A percentile compares a stretch with the other conserved stretches of the same genome.
These are phyloP conservation scores for Trypanosoma boissoni DNA, from an alignment of 208 protist species.

Conservation along the genomic window DNA sequence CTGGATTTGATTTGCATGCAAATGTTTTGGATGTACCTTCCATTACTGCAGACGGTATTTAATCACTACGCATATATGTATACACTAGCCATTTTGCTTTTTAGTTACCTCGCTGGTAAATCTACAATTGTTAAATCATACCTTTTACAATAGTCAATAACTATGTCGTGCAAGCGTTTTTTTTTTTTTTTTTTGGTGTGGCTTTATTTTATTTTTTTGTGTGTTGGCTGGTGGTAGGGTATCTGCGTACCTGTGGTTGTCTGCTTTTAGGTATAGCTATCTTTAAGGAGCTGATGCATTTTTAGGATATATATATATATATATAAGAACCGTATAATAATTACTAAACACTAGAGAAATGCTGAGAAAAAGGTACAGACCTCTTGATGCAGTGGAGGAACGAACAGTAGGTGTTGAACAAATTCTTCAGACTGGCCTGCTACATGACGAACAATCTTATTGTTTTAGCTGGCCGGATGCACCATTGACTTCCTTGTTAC, in stretches of 20 bases:
- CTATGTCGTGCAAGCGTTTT: slow-evolving; percentile 1
- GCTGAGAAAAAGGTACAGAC: slow-evolving; percentile 65
- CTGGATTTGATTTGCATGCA: slow-evolving; percentile 58
- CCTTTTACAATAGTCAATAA: background rate
- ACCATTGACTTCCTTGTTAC: slow-evolving; percentile 30
- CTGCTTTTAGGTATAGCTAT: slow-evolving; percentile 1
- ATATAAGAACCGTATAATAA: background rate
- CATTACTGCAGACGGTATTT: slow-evolving; percentile 89
- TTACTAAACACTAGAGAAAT: slow-evolving; percentile 4
- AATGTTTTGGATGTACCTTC: slow-evolving; percentile 82
- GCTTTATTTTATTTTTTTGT: slow-evolving; percentile 23
- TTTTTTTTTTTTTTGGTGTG: slow-evolving; percentile 13
- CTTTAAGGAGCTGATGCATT: background rate
- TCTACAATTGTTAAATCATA: too few species aligned
- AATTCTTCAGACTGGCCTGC: slow-evolving; percentile 38
- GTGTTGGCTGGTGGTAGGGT: too few species aligned
- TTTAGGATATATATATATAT: background rate
- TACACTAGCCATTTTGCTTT: too few species aligned
- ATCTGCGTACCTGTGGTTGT: too few species aligned
- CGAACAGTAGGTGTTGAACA: slow-evolving; percentile 46
- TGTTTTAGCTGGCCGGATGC: slow-evolving; percentile 83
- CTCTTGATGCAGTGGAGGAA: slow-evolving; percentile 75
- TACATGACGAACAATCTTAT: slow-evolving; percentile 76
- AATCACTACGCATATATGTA: slow-evolving; percentile 2
- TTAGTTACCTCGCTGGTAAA: too few species aligned